These are phyloP conservation scores for Naegleria lovaniensis DNA, from an alignment of 208 protist genomes.

Conservation along the genomic window DNA sequence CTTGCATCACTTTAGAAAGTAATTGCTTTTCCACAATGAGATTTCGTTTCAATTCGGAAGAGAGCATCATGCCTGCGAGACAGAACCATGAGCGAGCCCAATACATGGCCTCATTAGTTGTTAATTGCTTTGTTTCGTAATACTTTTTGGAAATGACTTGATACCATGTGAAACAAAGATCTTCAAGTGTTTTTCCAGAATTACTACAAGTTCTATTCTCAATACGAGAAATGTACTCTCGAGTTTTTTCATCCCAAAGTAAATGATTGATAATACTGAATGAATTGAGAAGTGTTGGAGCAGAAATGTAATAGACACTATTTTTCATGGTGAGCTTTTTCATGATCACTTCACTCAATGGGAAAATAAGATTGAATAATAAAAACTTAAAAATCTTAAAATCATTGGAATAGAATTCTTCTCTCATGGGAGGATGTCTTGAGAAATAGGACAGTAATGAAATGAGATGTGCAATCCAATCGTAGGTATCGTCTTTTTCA, in stretches of 20 bases:
- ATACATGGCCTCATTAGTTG: not conserved
- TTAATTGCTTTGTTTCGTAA: not conserved
- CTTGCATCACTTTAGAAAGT: too few species aligned
- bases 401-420: too few species aligned
- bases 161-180: not conserved
- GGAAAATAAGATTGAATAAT: too few species aligned
- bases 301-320: not conserved
- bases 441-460: too few species aligned
- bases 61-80: not conserved
- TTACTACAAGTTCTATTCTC: not conserved
- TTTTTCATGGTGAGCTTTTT: not conserved
- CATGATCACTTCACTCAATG: not conserved
- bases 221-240: not conserved
- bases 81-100: not conserved
- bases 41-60: too few species aligned
- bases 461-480: too few species aligned
- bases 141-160: not conserved
- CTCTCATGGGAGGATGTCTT: too few species aligned
- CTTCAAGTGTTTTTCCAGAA: not conserved
- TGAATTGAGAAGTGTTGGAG: too few species aligned
- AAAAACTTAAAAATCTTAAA: too few species aligned
- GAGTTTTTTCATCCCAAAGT: not conserved
- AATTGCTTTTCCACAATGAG: too few species aligned
- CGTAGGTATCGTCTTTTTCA: too few species aligned
- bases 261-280: not conserved